Evolutionary conservation across 208 protist genomes (phyloP).

Genomic region (Acanthamoeba culbertsoni): DNA sequence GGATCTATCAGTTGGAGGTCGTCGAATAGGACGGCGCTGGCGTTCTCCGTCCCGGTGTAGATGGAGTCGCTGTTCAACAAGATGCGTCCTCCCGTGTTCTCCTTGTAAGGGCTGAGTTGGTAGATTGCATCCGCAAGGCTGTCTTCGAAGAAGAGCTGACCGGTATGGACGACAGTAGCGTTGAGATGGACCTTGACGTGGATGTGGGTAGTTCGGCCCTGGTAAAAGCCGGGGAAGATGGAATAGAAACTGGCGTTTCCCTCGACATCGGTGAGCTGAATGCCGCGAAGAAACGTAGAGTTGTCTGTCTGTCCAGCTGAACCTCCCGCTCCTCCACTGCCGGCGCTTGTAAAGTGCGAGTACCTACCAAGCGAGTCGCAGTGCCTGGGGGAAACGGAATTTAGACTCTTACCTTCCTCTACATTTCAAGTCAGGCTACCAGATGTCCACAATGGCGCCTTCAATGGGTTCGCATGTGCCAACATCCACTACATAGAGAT

Average conservation of each 20-base stretch:
- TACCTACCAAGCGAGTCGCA: constrained; percentile 55
- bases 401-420: no score
- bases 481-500: constrained; percentile 42
- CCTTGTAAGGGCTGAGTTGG: background rate
- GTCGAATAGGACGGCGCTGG: background rate
- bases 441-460: constrained; percentile 59
- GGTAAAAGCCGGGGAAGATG: constrained; percentile 61
- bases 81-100: background rate
- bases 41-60: background rate
- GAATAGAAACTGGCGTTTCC: constrained; percentile 49
- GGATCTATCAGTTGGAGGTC: background rate
- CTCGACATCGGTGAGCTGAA: constrained; percentile 20
- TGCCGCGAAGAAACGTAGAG: constrained; percentile 61
- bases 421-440: no score
- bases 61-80: background rate
- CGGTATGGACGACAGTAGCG: constrained; percentile 21
- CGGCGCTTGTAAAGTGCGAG: constrained; percentile 55
- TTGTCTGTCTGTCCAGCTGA: background rate
- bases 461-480: background rate
- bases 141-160: constrained; percentile 64
- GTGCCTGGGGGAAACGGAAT: no score
- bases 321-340: background rate
- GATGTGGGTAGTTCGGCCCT: constrained; percentile 58
- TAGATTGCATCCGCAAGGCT: background rate
- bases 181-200: constrained; percentile 57